Evolutionary conservation across 148 eudicot species (phyloP).

Genomic region (Hydrangea macrophylla): DNA sequence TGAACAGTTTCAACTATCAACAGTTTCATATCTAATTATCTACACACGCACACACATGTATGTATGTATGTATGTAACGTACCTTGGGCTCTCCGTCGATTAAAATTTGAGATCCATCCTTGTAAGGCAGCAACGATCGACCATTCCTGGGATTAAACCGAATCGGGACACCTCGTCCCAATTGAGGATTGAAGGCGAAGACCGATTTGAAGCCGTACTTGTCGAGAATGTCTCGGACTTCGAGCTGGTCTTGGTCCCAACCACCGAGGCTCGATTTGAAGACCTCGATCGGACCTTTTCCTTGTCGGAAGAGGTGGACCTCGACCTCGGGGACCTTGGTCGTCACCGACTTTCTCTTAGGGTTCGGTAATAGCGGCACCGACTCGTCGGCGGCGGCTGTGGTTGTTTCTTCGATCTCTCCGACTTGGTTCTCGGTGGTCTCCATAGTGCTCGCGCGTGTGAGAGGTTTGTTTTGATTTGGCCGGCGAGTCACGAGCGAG

Average conservation of each 20-base stretch:
- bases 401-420: conserved; percentile 33
- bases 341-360: conserved; percentile 29
- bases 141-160: conserved; percentile 74
- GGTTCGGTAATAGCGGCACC: conserved; percentile 22
- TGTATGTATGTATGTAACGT: neutral
- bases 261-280: conserved; percentile 62
- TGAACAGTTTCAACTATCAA: too few species aligned
- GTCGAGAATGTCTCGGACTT: conserved; percentile 66
- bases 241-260: conserved; percentile 89
- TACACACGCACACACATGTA: neutral
- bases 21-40: neutral
- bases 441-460: too few species aligned
- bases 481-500: too few species aligned
- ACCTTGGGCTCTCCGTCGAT: conserved; percentile 97
- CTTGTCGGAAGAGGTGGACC: conserved; percentile 48
- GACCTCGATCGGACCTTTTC: conserved; percentile 76
- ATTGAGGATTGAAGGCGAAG: conserved; percentile 55
- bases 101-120: conserved; percentile 52
- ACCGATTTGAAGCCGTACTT: conserved; percentile 64
- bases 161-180: conserved; percentile 73
- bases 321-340: conserved; percentile 77
- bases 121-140: conserved; percentile 66
- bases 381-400: conserved; percentile 22
- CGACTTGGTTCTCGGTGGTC: too few species aligned
- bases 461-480: too few species aligned